A percentile compares a stretch with the other conserved stretches of the same genome.
These are phyloP conservation scores for Coemansia sp. DNA, from an alignment of 192 early-diverging fungal genomes.

Conservation along the genomic window DNA sequence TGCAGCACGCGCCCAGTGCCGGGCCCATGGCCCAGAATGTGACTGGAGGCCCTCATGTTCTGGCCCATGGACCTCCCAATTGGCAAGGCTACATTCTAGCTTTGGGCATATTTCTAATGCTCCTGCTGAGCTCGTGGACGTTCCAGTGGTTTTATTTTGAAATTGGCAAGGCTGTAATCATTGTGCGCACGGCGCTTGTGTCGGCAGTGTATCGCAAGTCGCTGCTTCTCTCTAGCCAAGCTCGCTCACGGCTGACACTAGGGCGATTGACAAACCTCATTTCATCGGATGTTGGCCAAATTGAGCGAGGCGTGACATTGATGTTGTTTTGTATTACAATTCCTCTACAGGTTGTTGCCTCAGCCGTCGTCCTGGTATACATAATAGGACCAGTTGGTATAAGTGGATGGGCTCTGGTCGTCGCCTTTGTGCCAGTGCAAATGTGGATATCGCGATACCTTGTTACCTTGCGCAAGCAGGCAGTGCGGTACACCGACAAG, in stretches of 20 bases:
- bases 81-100: constrained; percentile 55
- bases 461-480: constrained; percentile 18
- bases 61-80: constrained; percentile 11
- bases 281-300: constrained; percentile 46
- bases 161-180: constrained; percentile 34
- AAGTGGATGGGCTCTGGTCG: constrained; percentile 33
- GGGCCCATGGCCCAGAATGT: not conserved
- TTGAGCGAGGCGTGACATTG: constrained; percentile 46
- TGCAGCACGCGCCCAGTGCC: constrained; percentile 10
- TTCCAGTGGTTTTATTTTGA: constrained; percentile 55
- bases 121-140: constrained; percentile 46
- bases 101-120: constrained; percentile 43
- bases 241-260: constrained; percentile 35
- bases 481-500: constrained; percentile 38
- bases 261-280: constrained; percentile 40
- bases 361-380: constrained; percentile 29
- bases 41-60: not conserved
- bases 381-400: constrained; percentile 42
- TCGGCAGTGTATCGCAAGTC: constrained; percentile 62
- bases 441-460: constrained; percentile 47
- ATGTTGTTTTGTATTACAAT: constrained; percentile 40
- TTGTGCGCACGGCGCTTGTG: constrained; percentile 51
- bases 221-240: constrained; percentile 53
- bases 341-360: constrained; percentile 41
- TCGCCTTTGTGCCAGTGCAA: constrained; percentile 46